Base-by-base conservation (phyloP, 2,329 filamentous ascomycete genomes). In the Hymenoscyphus scutula region DNA sequence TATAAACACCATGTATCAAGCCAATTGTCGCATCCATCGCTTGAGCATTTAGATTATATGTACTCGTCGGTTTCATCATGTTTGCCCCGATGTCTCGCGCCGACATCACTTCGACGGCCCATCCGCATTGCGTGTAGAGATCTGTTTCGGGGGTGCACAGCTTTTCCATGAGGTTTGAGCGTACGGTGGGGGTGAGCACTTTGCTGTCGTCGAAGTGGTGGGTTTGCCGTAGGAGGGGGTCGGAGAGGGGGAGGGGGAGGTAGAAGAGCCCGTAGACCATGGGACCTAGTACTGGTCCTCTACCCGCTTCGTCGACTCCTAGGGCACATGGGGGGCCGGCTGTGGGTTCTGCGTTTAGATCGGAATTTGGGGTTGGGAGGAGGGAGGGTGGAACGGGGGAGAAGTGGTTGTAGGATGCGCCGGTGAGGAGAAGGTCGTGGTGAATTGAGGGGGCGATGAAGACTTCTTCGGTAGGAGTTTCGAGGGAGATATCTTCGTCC, bases 161-260 rank as follows among this genome's bases (percentile, higher is more conserved):
- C 2, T 82, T 81, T 48, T 78, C 75, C 82, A 89, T 84, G 13
- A 98, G 84, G 8, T 81, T 77, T 15, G 90, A 88, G 67, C 94
- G 91, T 41, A 94, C 86, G n/a, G 82, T 79, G 0, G 93, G 85
- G 0, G 90, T 96, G 45, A 98, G 85, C 5, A 92, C 91, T 79
- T 98, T 98, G 75, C 90, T 96, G 81, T 98, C 94, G 80, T 97
- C 90, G 78, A 97, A 97, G 79, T 89, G 90, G 79, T 97, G 89
- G 3, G 87, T 86, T 38, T 85, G 77, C 58, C 91, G 89, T 25
- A 98, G 87, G 30, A 97, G 85, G 1, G 89, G 83, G 73, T 89
- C 87, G 29, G 88, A 84, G 30, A 87, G 80, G 0, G 86, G 82
- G 1, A 91, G 76, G 58, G 96, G 96, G 68, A 96, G 90, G 78